A percentile compares a stretch with the other conserved stretches of the same genome.
phyloP scores from a whole-genome alignment of 1,284 basidiomycete genomes.

The Golubevia sp. region DNA sequence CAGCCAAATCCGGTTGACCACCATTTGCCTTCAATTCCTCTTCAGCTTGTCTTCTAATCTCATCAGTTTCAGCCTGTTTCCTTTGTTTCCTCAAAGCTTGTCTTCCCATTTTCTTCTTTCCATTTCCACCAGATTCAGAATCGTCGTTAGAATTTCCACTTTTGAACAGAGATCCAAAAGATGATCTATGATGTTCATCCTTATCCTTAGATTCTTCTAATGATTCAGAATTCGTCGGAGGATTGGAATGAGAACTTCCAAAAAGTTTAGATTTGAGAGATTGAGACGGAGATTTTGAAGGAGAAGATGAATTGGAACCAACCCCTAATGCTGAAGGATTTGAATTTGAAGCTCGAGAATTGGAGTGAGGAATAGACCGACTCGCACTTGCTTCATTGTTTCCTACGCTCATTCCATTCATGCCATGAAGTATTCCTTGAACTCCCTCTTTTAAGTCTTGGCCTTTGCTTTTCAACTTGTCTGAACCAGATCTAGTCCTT shows the following conservation, averaged over 20 bases:
- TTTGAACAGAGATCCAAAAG: constrained; percentile 13
- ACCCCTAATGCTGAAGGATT: background rate
- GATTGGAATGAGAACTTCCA: background rate
- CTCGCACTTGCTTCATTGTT: background rate
- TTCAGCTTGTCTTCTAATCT: constrained; percentile 28
- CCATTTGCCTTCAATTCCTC: constrained; percentile 36
- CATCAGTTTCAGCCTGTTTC: constrained; percentile 37
- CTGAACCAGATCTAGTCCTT: background rate
- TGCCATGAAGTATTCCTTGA: no score
- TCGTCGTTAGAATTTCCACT: background rate
- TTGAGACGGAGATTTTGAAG: background rate
- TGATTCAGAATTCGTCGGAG: constrained; percentile 10
- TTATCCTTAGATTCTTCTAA: constrained; percentile 13
- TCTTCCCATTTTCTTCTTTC: constrained; percentile 26
- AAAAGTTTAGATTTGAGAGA: background rate
- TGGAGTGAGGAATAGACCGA: background rate
- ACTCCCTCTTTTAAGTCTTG: background rate
- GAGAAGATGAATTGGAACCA: constrained; percentile 2
- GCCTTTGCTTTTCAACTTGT: constrained; percentile 8
- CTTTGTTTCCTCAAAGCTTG: constrained; percentile 36
- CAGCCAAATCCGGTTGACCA: constrained; percentile 29
- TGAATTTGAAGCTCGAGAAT: constrained; percentile 3
- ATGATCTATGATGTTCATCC: constrained; percentile 20
- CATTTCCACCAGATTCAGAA: background rate
- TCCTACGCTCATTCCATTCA: constrained; percentile 2